Percentiles rank a stretch among this genome's conserved stretches.
Evolutionary conservation across 192 early-diverging fungal genomes (phyloP).

Genomic region (Obelidium mucronatum): DNA sequence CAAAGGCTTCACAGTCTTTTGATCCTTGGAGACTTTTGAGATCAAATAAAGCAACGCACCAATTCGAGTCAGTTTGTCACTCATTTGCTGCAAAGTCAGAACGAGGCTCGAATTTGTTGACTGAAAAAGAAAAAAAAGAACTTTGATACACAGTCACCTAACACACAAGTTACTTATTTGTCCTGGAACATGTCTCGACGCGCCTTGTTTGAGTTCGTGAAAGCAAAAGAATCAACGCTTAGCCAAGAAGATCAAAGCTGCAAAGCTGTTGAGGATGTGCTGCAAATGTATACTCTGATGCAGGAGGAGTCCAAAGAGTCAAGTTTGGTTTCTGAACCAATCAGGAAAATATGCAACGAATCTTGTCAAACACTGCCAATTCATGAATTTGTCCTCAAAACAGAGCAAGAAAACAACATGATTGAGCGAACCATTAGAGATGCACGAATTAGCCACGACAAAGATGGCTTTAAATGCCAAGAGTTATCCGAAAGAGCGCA

Average conservation of each 20-base stretch:
- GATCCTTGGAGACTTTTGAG: too few relatives aligned
- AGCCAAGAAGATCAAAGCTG: neutral
- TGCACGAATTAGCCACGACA: neutral
- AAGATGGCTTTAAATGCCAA: neutral
- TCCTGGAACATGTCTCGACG: neutral
- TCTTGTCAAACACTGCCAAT: too few relatives aligned
- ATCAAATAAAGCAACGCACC: too few relatives aligned
- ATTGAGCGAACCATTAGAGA: neutral
- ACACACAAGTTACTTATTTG: neutral
- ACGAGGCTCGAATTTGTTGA: neutral
- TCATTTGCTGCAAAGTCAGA: slow-evolving; percentile 60
- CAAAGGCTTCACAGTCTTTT: too few relatives aligned
- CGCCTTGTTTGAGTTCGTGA: neutral
- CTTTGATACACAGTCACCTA: neutral
- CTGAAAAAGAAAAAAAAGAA: neutral
- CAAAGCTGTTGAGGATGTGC: neutral
- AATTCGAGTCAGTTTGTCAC: slow-evolving; percentile 89
- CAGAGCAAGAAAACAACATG: neutral
- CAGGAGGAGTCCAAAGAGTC: too few relatives aligned
- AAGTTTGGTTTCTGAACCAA: too few relatives aligned
- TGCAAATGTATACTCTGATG: neutral
- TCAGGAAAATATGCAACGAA: too few relatives aligned
- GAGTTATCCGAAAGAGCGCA: neutral
- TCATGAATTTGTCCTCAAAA: neutral
- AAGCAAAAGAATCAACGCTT: neutral